Evolutionary conservation across 371 early-diverging fungal species (phyloP).

Genomic region (Coemansia linderi): DNA sequence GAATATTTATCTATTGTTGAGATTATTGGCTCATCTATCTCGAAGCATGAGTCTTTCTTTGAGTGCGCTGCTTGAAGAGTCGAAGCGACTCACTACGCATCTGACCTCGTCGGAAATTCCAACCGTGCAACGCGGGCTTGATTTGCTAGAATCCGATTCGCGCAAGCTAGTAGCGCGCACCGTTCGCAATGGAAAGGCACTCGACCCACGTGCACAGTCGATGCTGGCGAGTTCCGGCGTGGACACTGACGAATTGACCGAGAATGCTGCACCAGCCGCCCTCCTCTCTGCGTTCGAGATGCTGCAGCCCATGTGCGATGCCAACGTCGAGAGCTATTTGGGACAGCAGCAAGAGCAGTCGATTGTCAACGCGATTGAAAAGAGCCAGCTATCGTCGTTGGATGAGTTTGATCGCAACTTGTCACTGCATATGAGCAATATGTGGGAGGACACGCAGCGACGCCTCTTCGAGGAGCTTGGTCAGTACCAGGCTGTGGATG

Average conservation of each 20-base stretch:
- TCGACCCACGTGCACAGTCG: slow-evolving; percentile 61
- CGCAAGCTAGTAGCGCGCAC: slow-evolving; percentile 65
- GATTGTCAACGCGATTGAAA: slow-evolving; percentile 71
- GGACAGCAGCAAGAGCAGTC: slow-evolving; percentile 71
- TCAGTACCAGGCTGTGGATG: slow-evolving; percentile 46
- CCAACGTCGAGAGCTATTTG: slow-evolving; percentile 82
- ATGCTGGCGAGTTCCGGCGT: slow-evolving; percentile 76
- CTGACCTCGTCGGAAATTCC: slow-evolving; percentile 61
- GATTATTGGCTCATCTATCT: too few relatives aligned
- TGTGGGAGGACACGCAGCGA: slow-evolving; percentile 73
- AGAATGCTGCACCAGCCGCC: slow-evolving; percentile 62
- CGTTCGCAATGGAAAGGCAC: slow-evolving; percentile 52
- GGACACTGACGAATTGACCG: slow-evolving; percentile 67
- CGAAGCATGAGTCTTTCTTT: slow-evolving; percentile 30
- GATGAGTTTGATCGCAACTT: slow-evolving; percentile 60
- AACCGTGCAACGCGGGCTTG: slow-evolving; percentile 71
- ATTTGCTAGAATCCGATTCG: slow-evolving; percentile 76
- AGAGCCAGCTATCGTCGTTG: slow-evolving; percentile 59
- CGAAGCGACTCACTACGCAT: slow-evolving; percentile 70
- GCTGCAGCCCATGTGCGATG: slow-evolving; percentile 63
- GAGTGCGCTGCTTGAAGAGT: slow-evolving; percentile 64
- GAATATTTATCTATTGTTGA: neutral
- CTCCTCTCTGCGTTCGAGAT: slow-evolving; percentile 72
- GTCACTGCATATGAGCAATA: slow-evolving; percentile 57
- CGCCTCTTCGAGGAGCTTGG: slow-evolving; percentile 76